phyloP scores from a whole-genome alignment of 1,284 basidiomycete species.

The Tylopilus orsonianus region DNA sequence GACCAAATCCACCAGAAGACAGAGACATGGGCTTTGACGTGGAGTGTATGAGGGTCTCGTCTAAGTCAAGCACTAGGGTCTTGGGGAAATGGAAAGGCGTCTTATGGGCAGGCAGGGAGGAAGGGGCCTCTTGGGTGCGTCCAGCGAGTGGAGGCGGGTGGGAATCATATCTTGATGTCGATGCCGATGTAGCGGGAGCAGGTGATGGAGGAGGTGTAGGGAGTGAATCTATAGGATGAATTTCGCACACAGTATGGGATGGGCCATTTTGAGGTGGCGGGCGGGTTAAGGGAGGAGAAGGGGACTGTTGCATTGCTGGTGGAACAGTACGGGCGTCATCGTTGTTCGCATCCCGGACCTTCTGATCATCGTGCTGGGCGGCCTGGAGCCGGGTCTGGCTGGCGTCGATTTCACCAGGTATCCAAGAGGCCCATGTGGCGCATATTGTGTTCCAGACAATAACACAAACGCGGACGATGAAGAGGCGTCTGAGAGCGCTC shows the following conservation, averaged over 20 bases:
- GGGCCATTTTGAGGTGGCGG: constrained; percentile 10
- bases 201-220: constrained; percentile 28
- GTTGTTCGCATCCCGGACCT: constrained; percentile 37
- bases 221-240: constrained; percentile 13
- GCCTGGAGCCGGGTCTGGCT: constrained; percentile 13
- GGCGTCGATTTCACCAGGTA: constrained; percentile 29
- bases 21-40: constrained; percentile 77
- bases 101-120: constrained; percentile 49
- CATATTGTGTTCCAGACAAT: constrained; percentile 53
- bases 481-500: constrained; percentile 45
- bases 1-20: constrained; percentile 50
- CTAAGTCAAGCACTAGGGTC: constrained; percentile 93
- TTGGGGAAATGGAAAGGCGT: constrained; percentile 81
- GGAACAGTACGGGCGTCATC: constrained; percentile 33
- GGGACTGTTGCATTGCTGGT: constrained; percentile 13
- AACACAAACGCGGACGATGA: constrained; percentile 52
- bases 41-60: constrained; percentile 98
- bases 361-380: constrained; percentile 30
- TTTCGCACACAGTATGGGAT: constrained; percentile 2
- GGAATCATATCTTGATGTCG: constrained; percentile 19
- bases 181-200: constrained; percentile 14
- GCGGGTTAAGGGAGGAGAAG: constrained; percentile 2
- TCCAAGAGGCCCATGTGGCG: constrained; percentile 45
- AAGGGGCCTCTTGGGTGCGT: constrained; percentile 46
- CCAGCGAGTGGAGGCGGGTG: constrained; percentile 28